Percentiles rank a stretch among this genome's conserved stretches.
These are phyloP conservation scores for Aspergillus pseudonomiae DNA, from an alignment of 2,329 filamentous ascomycete genomes.

Conservation along the genomic window DNA sequence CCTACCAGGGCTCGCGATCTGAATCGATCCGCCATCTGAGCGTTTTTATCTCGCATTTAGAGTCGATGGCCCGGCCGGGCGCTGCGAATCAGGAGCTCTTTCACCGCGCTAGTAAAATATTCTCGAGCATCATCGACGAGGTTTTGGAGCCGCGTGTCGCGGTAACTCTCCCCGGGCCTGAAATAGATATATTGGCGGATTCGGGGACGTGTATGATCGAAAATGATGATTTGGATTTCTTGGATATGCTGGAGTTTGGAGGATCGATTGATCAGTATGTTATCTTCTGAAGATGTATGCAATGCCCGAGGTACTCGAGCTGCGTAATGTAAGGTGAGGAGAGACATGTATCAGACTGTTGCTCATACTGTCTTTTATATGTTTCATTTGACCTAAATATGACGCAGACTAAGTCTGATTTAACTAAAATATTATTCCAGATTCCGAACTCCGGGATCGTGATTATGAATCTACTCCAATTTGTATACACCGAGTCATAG, in stretches of 20 bases:
- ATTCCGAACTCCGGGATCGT: not conserved
- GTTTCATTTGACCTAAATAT: no score
- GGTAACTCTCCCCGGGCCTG: constrained; percentile 1
- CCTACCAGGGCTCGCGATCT: constrained; percentile 35
- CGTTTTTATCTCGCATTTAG: constrained; percentile 45
- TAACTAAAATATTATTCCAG: not conserved
- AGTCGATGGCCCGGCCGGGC: constrained; percentile 36
- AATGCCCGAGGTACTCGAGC: no score
- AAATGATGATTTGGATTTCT: constrained; percentile 23
- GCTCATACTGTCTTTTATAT: not conserved
- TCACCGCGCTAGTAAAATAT: constrained; percentile 22
- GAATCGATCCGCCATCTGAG: constrained; percentile 44
- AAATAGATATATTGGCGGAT: not conserved
- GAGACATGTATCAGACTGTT: not conserved
- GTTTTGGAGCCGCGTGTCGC: constrained; percentile 23
- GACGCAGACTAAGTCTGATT: no score
- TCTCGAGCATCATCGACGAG: constrained; percentile 31
- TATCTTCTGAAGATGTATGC: constrained; percentile 15
- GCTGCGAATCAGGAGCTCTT: constrained; percentile 33
- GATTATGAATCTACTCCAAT: not conserved
- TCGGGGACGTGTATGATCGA: constrained; percentile 14
- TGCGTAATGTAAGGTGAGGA: no score
- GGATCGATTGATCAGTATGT: constrained; percentile 25
- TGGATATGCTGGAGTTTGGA: constrained; percentile 26
- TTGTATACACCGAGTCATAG: not conserved